Evolutionary conservation across 176 grass and related monocot species (phyloP).

Genomic region (Lolium multiflorum): DNA sequence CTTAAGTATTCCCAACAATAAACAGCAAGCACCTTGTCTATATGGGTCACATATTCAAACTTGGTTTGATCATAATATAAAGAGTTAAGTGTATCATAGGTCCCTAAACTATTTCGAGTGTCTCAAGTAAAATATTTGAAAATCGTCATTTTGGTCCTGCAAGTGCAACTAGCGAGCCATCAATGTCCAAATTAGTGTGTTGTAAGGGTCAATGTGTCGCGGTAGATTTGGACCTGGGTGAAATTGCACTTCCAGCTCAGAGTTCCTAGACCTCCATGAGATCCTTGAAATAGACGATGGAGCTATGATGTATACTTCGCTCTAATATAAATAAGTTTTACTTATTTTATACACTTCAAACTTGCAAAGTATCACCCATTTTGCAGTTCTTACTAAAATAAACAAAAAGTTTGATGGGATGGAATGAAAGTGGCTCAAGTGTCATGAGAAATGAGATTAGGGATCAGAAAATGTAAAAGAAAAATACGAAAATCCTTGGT

Average conservation of each 20-base stretch:
- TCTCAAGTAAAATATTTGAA: no score
- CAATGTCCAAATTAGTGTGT: neutral
- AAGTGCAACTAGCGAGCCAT: neutral
- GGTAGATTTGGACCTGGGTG: neutral
- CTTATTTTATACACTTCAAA: constrained; percentile 37
- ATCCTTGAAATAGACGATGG: neutral
- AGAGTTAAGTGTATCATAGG: no score
- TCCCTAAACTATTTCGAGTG: no score
- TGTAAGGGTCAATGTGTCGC: neutral
- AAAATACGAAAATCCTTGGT: neutral
- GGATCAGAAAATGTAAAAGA: constrained; percentile 9
- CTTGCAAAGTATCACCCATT: neutral
- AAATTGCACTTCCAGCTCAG: neutral
- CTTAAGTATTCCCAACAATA: neutral
- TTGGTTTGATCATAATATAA: constrained; percentile 23
- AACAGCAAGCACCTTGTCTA: neutral
- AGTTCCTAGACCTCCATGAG: neutral
- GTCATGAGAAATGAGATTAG: neutral
- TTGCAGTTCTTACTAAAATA: neutral
- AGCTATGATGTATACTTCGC: neutral
- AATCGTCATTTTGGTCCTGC: neutral
- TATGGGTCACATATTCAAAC: neutral
- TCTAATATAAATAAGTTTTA: neutral
- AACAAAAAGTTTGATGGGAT: neutral
- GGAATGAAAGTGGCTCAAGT: neutral